Conservation (phyloP, 441 rosid genomes). For the Adansonia grandidieri region DNA sequence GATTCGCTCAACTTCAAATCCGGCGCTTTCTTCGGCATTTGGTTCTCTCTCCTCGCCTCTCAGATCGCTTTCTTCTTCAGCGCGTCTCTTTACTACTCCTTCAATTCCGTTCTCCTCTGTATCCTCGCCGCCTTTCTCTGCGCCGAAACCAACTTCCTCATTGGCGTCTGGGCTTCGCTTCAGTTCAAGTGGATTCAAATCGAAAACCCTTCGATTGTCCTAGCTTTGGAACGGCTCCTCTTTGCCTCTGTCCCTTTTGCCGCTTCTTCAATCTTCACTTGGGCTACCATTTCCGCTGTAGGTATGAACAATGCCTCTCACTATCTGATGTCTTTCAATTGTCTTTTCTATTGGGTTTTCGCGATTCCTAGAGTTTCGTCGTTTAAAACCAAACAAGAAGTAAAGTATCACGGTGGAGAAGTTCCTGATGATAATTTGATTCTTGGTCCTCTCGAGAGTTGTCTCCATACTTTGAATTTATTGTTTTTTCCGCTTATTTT, state of each 20-base stretch:
- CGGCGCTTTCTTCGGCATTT: conserved; percentile 79
- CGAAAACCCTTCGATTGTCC: conserved; percentile 81
- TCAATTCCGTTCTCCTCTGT: conserved; percentile 68
- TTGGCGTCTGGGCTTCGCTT: conserved; percentile 91
- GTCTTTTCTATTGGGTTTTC: conserved; percentile 89
- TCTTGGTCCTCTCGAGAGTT: conserved; percentile 78
- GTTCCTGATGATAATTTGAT: conserved; percentile 82
- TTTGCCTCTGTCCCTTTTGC: conserved; percentile 81
- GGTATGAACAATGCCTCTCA: conserved; percentile 84
- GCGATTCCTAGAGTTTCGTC: conserved; percentile 82
- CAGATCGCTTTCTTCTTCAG: conserved; percentile 94
- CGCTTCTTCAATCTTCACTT: conserved; percentile 80
- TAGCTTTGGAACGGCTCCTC: conserved; percentile 83
- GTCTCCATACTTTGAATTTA: conserved; percentile 75
- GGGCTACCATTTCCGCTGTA: conserved; percentile 90
- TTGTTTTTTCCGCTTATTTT: conserved; percentile 78
- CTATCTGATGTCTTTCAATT: conserved; percentile 72
- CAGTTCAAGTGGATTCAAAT: conserved; percentile 96
- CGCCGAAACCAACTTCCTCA: conserved; percentile 67
- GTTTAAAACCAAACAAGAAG: conserved; percentile 75
- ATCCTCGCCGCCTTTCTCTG: conserved; percentile 70
- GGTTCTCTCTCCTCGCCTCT: conserved; percentile 74
- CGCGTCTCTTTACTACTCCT: conserved; percentile 58
- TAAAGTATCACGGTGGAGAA: conserved; percentile 86
- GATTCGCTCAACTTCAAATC: conserved; percentile 83